These are phyloP conservation scores for Yarrowia divulgata DNA, from an alignment of 805 yeast genomes.

Conservation along the genomic window DNA sequence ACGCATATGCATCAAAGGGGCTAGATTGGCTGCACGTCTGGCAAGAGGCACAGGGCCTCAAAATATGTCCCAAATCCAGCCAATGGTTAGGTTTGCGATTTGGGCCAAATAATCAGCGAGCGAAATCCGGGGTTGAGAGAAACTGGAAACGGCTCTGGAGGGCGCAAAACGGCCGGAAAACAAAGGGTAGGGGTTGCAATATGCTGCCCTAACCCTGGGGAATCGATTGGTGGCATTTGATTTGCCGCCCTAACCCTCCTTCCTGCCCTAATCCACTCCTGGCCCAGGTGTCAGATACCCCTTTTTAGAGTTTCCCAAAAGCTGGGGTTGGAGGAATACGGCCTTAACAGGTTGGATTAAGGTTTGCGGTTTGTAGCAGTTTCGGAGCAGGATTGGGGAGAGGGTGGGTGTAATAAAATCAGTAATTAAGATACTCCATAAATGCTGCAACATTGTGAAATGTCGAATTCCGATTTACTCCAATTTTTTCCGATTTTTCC, in stretches of 20 bases:
- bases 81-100: conserved; percentile 18
- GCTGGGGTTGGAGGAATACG: conserved; percentile 25
- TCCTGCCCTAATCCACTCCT: too few species aligned
- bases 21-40: conserved; percentile 14
- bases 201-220: background rate
- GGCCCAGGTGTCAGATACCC: too few species aligned
- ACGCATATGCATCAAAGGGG: conserved; percentile 15
- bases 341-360: background rate
- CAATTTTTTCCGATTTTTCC: background rate
- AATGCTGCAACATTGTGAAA: too few species aligned
- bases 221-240: too few species aligned
- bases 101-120: background rate
- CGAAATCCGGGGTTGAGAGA: conserved; percentile 6
- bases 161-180: background rate
- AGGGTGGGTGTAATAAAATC: too few species aligned
- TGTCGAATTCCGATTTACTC: background rate
- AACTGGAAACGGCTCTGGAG: too few species aligned
- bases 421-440: too few species aligned
- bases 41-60: conserved; percentile 29
- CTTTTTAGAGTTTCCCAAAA: background rate
- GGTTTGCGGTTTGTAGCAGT: too few species aligned
- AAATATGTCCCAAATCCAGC: conserved; percentile 28
- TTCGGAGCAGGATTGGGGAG: background rate
- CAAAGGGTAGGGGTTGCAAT: background rate
- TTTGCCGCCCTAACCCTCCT: too few species aligned